Conservation (phyloP, 441 rosid genomes). For the Gossypium gossypioides region DNA sequence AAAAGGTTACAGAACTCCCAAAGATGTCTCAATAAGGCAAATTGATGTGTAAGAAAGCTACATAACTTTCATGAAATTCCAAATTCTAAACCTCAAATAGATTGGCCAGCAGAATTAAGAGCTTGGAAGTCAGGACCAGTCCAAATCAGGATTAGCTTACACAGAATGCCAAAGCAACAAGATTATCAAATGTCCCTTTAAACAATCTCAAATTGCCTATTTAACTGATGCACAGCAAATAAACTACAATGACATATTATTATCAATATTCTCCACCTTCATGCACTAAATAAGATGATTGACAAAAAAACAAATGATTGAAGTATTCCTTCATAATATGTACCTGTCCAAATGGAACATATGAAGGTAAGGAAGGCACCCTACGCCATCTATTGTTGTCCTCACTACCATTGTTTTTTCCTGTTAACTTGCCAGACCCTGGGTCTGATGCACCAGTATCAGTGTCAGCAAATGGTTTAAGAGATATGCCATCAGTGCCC, state of each 20-base stretch:
- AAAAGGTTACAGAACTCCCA: neutral
- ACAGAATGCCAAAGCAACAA: neutral
- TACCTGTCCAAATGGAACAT: constrained; percentile 95
- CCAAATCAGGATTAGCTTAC: neutral
- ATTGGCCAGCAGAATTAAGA: neutral
- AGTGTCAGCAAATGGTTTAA: constrained; percentile 56
- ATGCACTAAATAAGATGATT: neutral
- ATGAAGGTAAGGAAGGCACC: constrained; percentile 83
- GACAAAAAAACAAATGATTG: neutral
- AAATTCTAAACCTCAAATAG: neutral
- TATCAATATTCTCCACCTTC: neutral
- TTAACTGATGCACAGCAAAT: neutral
- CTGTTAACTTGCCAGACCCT: constrained; percentile 33
- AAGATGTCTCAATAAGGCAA: neutral
- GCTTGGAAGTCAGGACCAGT: neutral
- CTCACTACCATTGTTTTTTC: constrained; percentile 31
- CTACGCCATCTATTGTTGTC: constrained; percentile 52
- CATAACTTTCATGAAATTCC: neutral
- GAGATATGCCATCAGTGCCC: constrained; percentile 87
- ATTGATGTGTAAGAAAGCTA: neutral
- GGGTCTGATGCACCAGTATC: constrained; percentile 27
- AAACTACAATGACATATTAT: neutral
- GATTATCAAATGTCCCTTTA: neutral
- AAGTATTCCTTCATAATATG: constrained; percentile 11
- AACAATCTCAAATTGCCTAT: neutral